Percentiles rank a stretch among this genome's conserved stretches.
phyloP scores from a whole-genome alignment of 2,329 filamentous ascomycete species.

The Stemphylium lycopersici region DNA sequence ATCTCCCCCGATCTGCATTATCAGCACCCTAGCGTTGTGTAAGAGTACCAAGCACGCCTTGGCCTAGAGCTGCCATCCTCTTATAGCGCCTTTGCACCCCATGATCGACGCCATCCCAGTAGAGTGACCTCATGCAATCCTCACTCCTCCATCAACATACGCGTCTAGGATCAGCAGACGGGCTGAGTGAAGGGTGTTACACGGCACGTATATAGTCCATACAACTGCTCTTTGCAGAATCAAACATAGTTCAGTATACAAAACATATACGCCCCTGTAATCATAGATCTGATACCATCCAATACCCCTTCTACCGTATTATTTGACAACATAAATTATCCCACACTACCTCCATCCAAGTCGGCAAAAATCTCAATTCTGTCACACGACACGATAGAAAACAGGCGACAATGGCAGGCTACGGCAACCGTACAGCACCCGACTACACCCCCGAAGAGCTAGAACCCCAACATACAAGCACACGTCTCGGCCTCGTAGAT shows the following conservation, averaged over 20 bases:
- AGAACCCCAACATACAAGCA: slow-evolving; percentile 30
- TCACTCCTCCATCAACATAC: not conserved
- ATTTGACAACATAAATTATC: not conserved
- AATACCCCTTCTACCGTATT: too few species aligned
- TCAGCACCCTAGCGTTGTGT: slow-evolving; percentile 7
- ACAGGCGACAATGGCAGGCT: slow-evolving; percentile 39
- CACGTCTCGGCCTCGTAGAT: slow-evolving; percentile 35
- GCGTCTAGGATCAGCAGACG: not conserved
- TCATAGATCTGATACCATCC: too few species aligned
- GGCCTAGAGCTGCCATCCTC: slow-evolving; percentile 26
- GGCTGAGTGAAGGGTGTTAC: not conserved
- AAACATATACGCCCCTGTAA: too few species aligned
- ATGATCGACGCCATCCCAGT: slow-evolving; percentile 20
- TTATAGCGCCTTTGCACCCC: slow-evolving; percentile 15
- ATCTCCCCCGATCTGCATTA: slow-evolving; percentile 12
- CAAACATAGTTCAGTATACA: too few species aligned
- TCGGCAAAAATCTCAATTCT: not conserved
- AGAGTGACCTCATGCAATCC: slow-evolving; percentile 42
- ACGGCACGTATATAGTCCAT: slow-evolving; percentile 4
- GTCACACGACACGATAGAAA: too few species aligned
- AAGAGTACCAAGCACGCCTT: slow-evolving; percentile 30
- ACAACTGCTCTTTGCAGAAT: not conserved
- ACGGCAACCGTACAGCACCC: slow-evolving; percentile 44
- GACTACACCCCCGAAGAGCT: slow-evolving; percentile 25
- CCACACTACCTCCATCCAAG: not conserved